A percentile compares a stretch with the other conserved stretches of the same genome.
Evolutionary conservation across 768 basidiomycete genomes (phyloP).

Genomic region (Amanita inopinata): DNA sequence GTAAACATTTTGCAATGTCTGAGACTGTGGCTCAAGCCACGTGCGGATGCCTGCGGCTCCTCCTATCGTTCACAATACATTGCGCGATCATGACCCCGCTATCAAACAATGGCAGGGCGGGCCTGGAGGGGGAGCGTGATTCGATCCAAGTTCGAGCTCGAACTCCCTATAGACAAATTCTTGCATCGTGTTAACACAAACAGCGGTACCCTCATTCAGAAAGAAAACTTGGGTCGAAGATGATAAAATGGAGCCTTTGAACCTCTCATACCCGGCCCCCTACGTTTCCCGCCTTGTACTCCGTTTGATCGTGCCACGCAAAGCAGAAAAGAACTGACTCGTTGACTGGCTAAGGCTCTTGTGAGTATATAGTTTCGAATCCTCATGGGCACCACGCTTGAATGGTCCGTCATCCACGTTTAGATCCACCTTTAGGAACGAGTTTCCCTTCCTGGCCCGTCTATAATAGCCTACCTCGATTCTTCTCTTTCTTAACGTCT

Average conservation of each 20-base stretch:
- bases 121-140: no score
- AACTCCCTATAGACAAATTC: background rate
- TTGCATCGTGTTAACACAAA: background rate
- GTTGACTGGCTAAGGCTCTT: background rate
- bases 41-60: background rate
- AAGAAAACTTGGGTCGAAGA: background rate
- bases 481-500: background rate
- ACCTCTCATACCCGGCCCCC: background rate
- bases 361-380: conserved; percentile 8
- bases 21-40: background rate
- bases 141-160: background rate
- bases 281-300: background rate
- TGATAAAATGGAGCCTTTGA: background rate
- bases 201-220: background rate
- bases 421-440: conserved; percentile 5
- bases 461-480: conserved; percentile 8
- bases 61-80: background rate
- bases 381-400: conserved; percentile 8
- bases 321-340: conserved; percentile 1
- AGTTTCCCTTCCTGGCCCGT: background rate
- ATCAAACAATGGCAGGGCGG: background rate
- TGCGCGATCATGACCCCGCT: background rate
- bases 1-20: background rate
- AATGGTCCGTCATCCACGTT: conserved; percentile 9
- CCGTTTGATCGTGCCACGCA: background rate